Evolutionary conservation across 345 rosid genomes (phyloP).

Genomic region (Lenwebbia sp.): DNA sequence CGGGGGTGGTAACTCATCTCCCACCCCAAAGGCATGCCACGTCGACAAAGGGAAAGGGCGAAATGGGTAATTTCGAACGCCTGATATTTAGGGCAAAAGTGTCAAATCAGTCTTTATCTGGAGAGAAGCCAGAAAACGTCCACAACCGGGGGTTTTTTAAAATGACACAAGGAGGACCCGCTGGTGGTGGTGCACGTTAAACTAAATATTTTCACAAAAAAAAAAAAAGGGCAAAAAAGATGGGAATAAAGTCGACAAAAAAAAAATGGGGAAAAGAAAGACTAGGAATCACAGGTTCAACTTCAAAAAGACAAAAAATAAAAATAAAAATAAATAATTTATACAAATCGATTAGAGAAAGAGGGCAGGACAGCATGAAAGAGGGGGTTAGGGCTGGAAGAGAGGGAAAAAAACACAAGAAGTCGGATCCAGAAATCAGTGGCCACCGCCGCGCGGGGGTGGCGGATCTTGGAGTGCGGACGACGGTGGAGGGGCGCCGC

Average conservation of each 20-base stretch:
- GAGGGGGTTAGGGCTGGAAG: not conserved
- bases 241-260: not conserved
- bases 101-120: slow-evolving; percentile 7
- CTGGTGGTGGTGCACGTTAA: not conserved
- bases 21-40: slow-evolving; percentile 83
- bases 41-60: slow-evolving; percentile 14
- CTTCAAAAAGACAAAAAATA: not conserved
- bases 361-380: not conserved
- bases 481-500: not conserved
- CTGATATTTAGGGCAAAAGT: not conserved
- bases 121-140: not conserved
- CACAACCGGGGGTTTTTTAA: not conserved
- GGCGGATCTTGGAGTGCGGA: not conserved
- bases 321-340: not conserved
- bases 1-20: slow-evolving; percentile 91
- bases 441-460: not conserved
- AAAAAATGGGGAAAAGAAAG: not conserved
- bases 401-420: not conserved
- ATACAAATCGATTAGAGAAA: not conserved
- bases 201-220: not conserved
- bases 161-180: not conserved
- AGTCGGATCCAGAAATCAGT: not conserved
- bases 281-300: not conserved
- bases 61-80: not conserved
- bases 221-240: not conserved